phyloP scores from a whole-genome alignment of 2,329 filamentous ascomycete species.

The Monosporascus sp. region DNA sequence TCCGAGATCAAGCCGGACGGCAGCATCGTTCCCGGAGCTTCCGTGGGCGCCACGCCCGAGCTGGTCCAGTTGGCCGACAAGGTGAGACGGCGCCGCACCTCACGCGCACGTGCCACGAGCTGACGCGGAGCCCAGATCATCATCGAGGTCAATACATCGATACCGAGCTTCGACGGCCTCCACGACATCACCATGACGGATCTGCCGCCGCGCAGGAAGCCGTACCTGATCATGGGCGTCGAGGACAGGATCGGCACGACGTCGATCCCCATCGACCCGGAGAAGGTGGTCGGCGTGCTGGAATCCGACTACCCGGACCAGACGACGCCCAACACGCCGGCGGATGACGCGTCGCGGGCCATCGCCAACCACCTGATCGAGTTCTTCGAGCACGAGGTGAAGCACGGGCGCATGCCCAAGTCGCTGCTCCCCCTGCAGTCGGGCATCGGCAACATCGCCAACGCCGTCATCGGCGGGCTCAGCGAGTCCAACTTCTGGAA shows the following conservation, averaged over 20 bases:
- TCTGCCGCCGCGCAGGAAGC: constrained; percentile 73
- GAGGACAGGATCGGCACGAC: constrained; percentile 82
- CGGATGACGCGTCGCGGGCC: constrained; percentile 64
- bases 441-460: constrained; percentile 90
- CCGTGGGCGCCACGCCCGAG: constrained; percentile 79
- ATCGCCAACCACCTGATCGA: constrained; percentile 81
- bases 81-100: constrained; percentile 29
- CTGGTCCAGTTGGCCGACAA: constrained; percentile 89
- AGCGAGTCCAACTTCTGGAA: constrained; percentile 78
- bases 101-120: not conserved
- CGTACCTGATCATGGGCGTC: constrained; percentile 77
- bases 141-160: constrained; percentile 84
- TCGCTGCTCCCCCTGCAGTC: constrained; percentile 79
- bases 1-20: constrained; percentile 84
- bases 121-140: constrained; percentile 52
- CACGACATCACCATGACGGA: constrained; percentile 92
- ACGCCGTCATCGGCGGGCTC: constrained; percentile 82
- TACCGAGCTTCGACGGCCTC: constrained; percentile 79
- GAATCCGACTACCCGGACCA: constrained; percentile 80
- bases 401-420: constrained; percentile 67
- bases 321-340: constrained; percentile 67
- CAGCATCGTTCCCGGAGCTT: constrained; percentile 81
- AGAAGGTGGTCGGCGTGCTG: constrained; percentile 78
- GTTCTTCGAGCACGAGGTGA: constrained; percentile 77
- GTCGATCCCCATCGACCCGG: constrained; percentile 77